Base-by-base conservation (phyloP, 257 asterid genomes). In the Knoxia roxburghii region DNA sequence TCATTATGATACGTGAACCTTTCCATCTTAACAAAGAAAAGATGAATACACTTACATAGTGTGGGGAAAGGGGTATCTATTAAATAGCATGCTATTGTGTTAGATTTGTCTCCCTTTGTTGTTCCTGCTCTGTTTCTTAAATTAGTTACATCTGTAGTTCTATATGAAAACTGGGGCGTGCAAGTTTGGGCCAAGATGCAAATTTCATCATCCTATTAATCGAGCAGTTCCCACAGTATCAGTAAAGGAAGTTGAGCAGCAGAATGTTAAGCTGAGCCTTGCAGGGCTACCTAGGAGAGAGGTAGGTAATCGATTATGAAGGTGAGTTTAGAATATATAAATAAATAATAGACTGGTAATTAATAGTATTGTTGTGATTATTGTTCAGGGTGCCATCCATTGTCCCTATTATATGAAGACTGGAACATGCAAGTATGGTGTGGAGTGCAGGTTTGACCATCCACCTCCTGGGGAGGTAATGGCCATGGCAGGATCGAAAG, bases 381-480 rank as follows among this genome's bases (percentile, higher is more conserved):
- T 51, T 65, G 61, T 68, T 53, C 72, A 92, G 98, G 98, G 96
- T 64, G 87, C 96, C 45, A 79, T 86, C 72, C 86, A 86, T 78
- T 92, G 98, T 63, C 98, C 98, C 7, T 92, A 85, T 78, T 92
- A 92, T 68, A 92, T 89, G 98, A 92, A 92, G 87, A 92, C 98
- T 0, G 89, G 98, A 68, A 82, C 89, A 33, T 92, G 98, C 91
- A 92, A 89, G 81, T 89, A 80, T 43, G 95, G 96, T 56, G 80
- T 84, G n/a, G 83, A 91, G 6, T 92, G 98, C 86, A 92, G 61
- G 84, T 92, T 92, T 72, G 96, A 92, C 65, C 96, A 92, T 78
- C 96, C 98, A 14, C 95, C 98, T 67, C 98, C 95, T 4, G 96
- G 91, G 29, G 96, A 87, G 85, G 95, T 89, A 81, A 76, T 92